Evolutionary conservation across 768 basidiomycete species (phyloP).

Genomic region (Leccinum broughii): DNA sequence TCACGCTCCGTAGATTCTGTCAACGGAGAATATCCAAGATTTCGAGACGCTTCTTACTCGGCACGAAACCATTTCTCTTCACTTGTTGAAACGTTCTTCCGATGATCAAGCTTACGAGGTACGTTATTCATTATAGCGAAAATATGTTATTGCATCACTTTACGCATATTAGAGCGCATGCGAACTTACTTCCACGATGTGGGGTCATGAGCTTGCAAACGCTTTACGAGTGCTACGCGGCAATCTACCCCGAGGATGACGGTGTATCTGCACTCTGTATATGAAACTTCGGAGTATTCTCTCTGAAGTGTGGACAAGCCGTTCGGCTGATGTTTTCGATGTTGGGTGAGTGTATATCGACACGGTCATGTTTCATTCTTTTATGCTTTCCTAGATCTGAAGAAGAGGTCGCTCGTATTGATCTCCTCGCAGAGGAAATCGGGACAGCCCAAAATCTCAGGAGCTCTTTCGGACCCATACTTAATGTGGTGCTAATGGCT

Average conservation of each 20-base stretch:
- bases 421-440: conserved; percentile 71
- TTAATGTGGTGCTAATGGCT: conserved; percentile 74
- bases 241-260: conserved; percentile 47
- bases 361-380: neutral
- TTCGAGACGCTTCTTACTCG: conserved; percentile 59
- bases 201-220: conserved; percentile 81
- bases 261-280: conserved; percentile 45
- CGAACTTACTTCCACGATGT: conserved; percentile 75
- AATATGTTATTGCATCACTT: neutral
- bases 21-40: conserved; percentile 46
- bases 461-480: conserved; percentile 80
- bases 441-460: conserved; percentile 77
- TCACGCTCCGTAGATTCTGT: conserved; percentile 46
- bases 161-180: conserved; percentile 57
- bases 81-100: conserved; percentile 68
- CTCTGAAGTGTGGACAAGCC: conserved; percentile 72
- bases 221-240: conserved; percentile 60
- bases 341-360: conserved; percentile 55
- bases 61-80: conserved; percentile 64
- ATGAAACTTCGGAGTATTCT: conserved; percentile 53
- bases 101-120: conserved; percentile 85
- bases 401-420: conserved; percentile 68
- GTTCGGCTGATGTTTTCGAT: conserved; percentile 74
- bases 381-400: conserved; percentile 49
- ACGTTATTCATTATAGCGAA: conserved; percentile 22